These are phyloP conservation scores for Phytophthora ramorum DNA, from an alignment of 352 stramenopile genomes.

Conservation along the genomic window DNA sequence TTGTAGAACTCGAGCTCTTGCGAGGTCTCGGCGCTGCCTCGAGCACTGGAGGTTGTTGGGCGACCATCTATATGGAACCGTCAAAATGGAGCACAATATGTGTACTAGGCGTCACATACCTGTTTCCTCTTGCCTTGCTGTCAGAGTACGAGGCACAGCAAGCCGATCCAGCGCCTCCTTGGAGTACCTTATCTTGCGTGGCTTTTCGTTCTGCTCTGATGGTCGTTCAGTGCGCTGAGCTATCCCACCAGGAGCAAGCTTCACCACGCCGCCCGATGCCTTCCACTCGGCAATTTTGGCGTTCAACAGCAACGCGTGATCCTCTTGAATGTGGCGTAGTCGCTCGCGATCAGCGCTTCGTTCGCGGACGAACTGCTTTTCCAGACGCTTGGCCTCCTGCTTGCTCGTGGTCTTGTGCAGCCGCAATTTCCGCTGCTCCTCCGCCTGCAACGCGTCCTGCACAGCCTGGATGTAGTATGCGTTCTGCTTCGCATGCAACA, in stretches of 20 bases:
- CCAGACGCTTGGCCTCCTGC: conserved; percentile 52
- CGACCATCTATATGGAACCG: conserved; percentile 11
- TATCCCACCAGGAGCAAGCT: conserved; percentile 4
- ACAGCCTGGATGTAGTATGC: conserved; percentile 66
- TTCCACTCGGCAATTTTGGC: conserved; percentile 68
- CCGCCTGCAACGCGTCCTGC: conserved; percentile 56
- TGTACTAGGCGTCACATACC: conserved; percentile 7
- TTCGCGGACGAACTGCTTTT: conserved; percentile 63
- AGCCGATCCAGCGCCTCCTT: conserved; percentile 58
- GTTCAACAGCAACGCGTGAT: conserved; percentile 58
- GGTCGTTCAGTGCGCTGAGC: background rate
- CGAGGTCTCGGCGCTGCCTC: conserved; percentile 37
- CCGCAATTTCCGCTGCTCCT: conserved; percentile 55
- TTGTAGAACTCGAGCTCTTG: conserved; percentile 62
- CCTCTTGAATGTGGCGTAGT: conserved; percentile 66
- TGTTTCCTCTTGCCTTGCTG: conserved; percentile 19
- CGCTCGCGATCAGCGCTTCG: conserved; percentile 54
- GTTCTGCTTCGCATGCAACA: conserved; percentile 34
- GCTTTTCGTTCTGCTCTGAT: conserved; percentile 31
- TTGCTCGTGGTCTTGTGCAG: conserved; percentile 46
- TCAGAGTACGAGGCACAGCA: conserved; percentile 34
- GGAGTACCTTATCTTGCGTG: conserved; percentile 33
- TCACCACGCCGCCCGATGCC: conserved; percentile 29
- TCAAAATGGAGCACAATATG: background rate
- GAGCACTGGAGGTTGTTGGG: conserved; percentile 9